Percentiles rank a stretch among this genome's conserved stretches.
phyloP scores from a whole-genome alignment of 1,139 yeast species.

The Kurtzmaniella quercitrusa region DNA sequence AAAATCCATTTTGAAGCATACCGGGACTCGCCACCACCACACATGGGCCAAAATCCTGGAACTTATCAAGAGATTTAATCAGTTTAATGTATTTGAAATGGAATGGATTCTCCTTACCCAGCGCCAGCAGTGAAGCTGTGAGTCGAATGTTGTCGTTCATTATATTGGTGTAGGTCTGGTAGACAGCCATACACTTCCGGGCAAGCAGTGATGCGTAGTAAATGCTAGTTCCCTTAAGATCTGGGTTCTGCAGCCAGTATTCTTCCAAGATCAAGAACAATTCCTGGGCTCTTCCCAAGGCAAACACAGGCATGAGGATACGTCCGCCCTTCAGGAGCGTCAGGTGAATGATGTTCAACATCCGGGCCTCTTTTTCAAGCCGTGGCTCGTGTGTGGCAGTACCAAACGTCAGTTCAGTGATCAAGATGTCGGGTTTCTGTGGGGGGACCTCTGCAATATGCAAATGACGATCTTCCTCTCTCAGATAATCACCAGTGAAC shows the following conservation, averaged over 20 bases:
- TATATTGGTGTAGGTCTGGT: slow-evolving; percentile 93
- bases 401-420: slow-evolving; percentile 95
- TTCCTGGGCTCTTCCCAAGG: slow-evolving; percentile 96
- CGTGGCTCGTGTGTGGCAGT: slow-evolving; percentile 96
- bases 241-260: slow-evolving; percentile 85
- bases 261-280: slow-evolving; percentile 84
- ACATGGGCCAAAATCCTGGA: slow-evolving; percentile 93
- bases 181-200: slow-evolving; percentile 94
- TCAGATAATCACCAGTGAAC: slow-evolving; percentile 94
- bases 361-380: slow-evolving; percentile 72
- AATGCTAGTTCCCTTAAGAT: slow-evolving; percentile 75
- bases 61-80: slow-evolving; percentile 71
- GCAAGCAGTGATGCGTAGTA: slow-evolving; percentile 93
- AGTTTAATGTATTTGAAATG: slow-evolving; percentile 83
- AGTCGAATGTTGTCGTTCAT: slow-evolving; percentile 90
- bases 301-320: slow-evolving; percentile 89
- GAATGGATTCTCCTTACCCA: slow-evolving; percentile 65
- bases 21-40: slow-evolving; percentile 98
- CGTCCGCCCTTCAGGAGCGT: slow-evolving; percentile 88
- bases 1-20: slow-evolving; percentile 94
- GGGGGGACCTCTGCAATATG: slow-evolving; percentile 96
- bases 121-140: slow-evolving; percentile 57
- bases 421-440: slow-evolving; percentile 79
- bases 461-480: slow-evolving; percentile 93
- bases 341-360: slow-evolving; percentile 78